Conservation (phyloP, 257 asterid species). For the Thymus mandschuricus region DNA sequence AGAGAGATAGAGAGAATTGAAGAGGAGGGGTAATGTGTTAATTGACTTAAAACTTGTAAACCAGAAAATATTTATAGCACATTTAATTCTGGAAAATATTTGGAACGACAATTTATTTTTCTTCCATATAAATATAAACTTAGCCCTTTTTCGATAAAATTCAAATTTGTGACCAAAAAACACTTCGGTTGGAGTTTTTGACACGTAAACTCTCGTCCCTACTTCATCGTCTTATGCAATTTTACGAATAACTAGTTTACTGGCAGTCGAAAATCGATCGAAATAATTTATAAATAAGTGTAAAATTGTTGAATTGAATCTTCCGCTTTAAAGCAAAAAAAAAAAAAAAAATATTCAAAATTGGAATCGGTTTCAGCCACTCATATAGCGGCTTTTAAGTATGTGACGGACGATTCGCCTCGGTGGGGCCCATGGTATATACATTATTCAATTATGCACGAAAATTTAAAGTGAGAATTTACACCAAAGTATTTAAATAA, state of each 20-base stretch:
- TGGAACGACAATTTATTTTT: too few species aligned
- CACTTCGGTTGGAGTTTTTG: too few species aligned
- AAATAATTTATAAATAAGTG: too few species aligned
- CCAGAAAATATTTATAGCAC: background rate
- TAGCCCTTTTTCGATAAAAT: background rate
- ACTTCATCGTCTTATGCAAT: too few species aligned
- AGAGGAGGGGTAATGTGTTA: background rate
- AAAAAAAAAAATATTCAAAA: background rate
- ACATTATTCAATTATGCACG: too few species aligned
- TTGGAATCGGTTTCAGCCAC: conserved; percentile 7
- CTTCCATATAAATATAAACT: too few species aligned
- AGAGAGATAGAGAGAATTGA: conserved; percentile 1
- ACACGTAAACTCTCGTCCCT: too few species aligned
- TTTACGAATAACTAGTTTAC: too few species aligned
- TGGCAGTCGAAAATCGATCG: too few species aligned
- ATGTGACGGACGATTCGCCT: conserved; percentile 48
- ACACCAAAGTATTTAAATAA: too few species aligned
- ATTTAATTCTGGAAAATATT: background rate
- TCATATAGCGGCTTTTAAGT: conserved; percentile 17
- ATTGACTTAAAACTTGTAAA: conserved; percentile 15
- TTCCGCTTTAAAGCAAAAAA: background rate
- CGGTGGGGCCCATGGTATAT: conserved; percentile 37
- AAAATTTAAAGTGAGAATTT: too few species aligned
- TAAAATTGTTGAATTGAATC: background rate
- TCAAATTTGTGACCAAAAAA: too few species aligned